Conservation (phyloP, 495 filamentous ascomycete species). For the Oidiodendron maius region DNA sequence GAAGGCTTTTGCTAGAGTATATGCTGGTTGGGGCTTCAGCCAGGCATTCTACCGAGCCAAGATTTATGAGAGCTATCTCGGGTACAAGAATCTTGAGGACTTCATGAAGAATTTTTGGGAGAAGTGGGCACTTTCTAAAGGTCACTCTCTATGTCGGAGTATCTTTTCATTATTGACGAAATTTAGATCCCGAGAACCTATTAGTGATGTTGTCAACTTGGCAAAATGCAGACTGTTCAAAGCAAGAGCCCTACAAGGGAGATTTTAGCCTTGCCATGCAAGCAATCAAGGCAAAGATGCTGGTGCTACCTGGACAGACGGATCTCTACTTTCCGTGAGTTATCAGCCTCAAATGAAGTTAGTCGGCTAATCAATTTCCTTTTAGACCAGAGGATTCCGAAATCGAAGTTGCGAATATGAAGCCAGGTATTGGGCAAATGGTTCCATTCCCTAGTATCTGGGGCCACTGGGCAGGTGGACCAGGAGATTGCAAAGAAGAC, state of each 20-base stretch:
- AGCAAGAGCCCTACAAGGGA: constrained; percentile 58
- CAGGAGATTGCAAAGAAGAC: constrained; percentile 57
- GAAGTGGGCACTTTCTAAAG: constrained; percentile 60
- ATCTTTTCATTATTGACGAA: constrained; percentile 6
- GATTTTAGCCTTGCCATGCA: constrained; percentile 59
- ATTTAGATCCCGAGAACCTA: constrained; percentile 58
- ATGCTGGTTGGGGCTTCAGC: constrained; percentile 73
- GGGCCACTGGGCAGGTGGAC: constrained; percentile 66
- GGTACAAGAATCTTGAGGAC: constrained; percentile 58
- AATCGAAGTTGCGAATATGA: constrained; percentile 61
- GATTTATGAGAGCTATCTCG: constrained; percentile 52
- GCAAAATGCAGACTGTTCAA: constrained; percentile 62
- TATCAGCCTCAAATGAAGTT: neutral
- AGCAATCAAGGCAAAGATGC: constrained; percentile 59
- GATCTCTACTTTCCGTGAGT: constrained; percentile 71
- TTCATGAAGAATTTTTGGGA: constrained; percentile 72
- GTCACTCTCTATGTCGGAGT: constrained; percentile 21
- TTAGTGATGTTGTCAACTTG: constrained; percentile 66
- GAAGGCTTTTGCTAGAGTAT: constrained; percentile 64
- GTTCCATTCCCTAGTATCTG: constrained; percentile 57
- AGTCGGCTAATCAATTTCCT: constrained; percentile 20
- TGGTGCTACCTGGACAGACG: constrained; percentile 60
- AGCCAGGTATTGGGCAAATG: constrained; percentile 50
- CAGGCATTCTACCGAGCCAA: constrained; percentile 67
- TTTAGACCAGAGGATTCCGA: constrained; percentile 60